Conservation (phyloP, 1,284 basidiomycete species). For the Heterobasidion annosum region DNA sequence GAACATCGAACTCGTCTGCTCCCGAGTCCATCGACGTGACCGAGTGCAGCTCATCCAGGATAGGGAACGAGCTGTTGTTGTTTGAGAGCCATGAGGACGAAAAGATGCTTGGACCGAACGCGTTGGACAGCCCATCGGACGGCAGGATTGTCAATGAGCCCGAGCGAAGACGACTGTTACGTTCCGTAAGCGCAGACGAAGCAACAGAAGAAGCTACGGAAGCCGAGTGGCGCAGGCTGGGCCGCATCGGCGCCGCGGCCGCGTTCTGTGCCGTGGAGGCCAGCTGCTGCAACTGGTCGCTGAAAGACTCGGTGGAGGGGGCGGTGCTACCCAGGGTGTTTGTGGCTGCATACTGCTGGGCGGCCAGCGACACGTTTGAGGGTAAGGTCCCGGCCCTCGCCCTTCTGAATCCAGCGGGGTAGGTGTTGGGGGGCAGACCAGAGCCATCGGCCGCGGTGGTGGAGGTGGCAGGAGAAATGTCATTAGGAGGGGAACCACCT, state of each 20-base stretch:
- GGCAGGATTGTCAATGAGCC: slow-evolving; percentile 78
- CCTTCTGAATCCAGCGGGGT: slow-evolving; percentile 73
- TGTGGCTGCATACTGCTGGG: slow-evolving; percentile 70
- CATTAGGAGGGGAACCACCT: slow-evolving; percentile 65
- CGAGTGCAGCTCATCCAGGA: slow-evolving; percentile 72
- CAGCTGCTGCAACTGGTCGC: slow-evolving; percentile 41
- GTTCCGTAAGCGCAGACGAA: slow-evolving; percentile 49
- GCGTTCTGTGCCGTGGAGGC: slow-evolving; percentile 29
- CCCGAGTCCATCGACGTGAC: slow-evolving; percentile 71
- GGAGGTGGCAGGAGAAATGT: slow-evolving; percentile 27
- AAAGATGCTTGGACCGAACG: slow-evolving; percentile 82
- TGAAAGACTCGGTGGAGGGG: slow-evolving; percentile 54
- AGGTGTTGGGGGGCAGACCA: slow-evolving; percentile 57
- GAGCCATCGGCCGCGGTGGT: slow-evolving; percentile 48
- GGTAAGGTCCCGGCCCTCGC: slow-evolving; percentile 84
- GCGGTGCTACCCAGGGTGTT: slow-evolving; percentile 40
- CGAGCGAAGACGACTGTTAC: slow-evolving; percentile 78
- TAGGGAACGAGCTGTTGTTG: slow-evolving; percentile 48
- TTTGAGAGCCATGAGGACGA: slow-evolving; percentile 79
- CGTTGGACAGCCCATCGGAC: slow-evolving; percentile 65
- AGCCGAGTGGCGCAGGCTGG: slow-evolving; percentile 69
- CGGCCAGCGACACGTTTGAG: slow-evolving; percentile 80
- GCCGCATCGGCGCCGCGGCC: slow-evolving; percentile 41
- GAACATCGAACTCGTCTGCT: slow-evolving; percentile 82
- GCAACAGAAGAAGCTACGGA: slow-evolving; percentile 56